phyloP scores from a whole-genome alignment of 2,329 filamentous ascomycete genomes.

The Fusarium haematococcum region DNA sequence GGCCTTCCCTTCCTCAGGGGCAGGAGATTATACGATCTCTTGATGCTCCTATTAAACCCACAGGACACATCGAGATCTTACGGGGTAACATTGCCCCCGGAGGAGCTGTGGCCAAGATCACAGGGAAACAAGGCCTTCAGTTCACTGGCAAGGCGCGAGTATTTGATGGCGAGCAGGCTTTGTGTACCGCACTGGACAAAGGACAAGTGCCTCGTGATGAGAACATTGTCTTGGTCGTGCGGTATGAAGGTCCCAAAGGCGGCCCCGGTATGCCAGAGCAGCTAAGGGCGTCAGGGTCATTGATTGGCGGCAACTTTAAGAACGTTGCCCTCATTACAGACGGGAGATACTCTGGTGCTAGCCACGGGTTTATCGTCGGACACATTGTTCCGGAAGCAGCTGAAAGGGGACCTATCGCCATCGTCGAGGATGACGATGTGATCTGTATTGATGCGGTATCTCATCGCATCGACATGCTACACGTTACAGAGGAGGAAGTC shows the following conservation, averaged over 20 bases:
- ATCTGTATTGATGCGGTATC: constrained; percentile 81
- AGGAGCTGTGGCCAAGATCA: constrained; percentile 94
- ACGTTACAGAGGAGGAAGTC: not conserved
- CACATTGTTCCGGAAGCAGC: constrained; percentile 92
- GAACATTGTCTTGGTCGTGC: constrained; percentile 87
- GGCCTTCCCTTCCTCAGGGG: constrained; percentile 78
- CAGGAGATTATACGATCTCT: constrained; percentile 89
- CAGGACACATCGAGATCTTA: constrained; percentile 88
- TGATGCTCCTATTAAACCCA: constrained; percentile 77
- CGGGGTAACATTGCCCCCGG: constrained; percentile 87
- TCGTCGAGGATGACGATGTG: constrained; percentile 81
- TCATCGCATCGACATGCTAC: not conserved
- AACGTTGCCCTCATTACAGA: constrained; percentile 91
- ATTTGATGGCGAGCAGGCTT: constrained; percentile 85
- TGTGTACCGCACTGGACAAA: constrained; percentile 80
- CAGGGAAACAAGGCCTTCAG: constrained; percentile 86
- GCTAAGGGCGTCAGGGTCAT: constrained; percentile 83
- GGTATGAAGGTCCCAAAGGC: constrained; percentile 92
- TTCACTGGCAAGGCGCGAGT: constrained; percentile 85
- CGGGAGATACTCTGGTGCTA: constrained; percentile 67
- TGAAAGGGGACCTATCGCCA: constrained; percentile 84
- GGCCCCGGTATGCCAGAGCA: constrained; percentile 97
- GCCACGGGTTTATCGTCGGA: constrained; percentile 91
- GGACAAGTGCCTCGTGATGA: constrained; percentile 62
- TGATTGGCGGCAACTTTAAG: constrained; percentile 88